Evolutionary conservation across 768 basidiomycete species (phyloP), one percentile per base, ranked within the genome.

Genomic region (Terana coerulea): DNA sequence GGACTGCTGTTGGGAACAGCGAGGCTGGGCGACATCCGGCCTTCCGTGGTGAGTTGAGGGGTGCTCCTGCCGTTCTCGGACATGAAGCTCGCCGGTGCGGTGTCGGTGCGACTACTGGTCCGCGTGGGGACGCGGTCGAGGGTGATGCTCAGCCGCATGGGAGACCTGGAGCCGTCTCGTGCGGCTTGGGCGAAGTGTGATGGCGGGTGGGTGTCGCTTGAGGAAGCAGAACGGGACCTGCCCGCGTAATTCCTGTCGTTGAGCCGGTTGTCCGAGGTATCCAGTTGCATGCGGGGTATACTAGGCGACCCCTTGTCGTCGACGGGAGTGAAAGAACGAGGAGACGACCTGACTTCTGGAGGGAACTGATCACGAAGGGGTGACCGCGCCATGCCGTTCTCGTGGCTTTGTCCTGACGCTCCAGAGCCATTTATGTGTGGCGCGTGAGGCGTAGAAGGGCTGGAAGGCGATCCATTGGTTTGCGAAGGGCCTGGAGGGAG

Each of bases 91-190:
- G 50, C 36, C 8, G 55, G 51, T 19, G 51, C 36, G 5, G 47
- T 45, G 22, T 56, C 55, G n/a, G 37, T 44, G 0, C 67, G 62
- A 51, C 67, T 69, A 22, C 64, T 64, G 10, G 59, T 64, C n/a
- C 72, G 69, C 41, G 58, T 47, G 12, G 72, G 66, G 7, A 64
- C 59, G 19, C 65, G 64, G 36, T 72, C 69, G 34, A 75, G 70
- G 9, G 70, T 64, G 9, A 64, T 55, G 15, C 55, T 56, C n/a
- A 64, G 62, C 14, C 55, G 46, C 47, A 57, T 47, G 12, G 56
- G 48, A 11, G 56, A 29, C 67, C 65, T 21, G 55, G 60, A 28
- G 53, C 58, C 11, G 53, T 54, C 39, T 25, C 51, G 34, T 30
- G 51, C 44, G 33, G 17, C 31, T 12, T 53, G 37, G 28, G n/a